Base-by-base conservation (phyloP, 2,329 filamentous ascomycete genomes). In the Fusarium subtropicale region DNA sequence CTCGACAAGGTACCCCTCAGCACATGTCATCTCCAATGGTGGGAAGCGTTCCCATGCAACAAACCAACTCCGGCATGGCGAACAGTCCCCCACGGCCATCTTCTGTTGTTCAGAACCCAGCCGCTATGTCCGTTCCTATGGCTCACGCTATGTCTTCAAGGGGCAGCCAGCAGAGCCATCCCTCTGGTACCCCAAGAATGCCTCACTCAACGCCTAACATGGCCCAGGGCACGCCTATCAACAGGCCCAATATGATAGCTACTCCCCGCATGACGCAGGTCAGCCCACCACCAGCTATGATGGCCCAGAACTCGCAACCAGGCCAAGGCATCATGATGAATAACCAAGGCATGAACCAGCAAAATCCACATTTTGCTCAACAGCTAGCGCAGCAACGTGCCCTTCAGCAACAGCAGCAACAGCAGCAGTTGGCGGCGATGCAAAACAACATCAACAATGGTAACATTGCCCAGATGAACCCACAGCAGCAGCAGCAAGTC, bases 11-110 rank as follows among this genome's bases (percentile, higher is more conserved):
- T 24, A 91, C 88, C 2, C 89, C 89, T 15, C 87, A 89, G 58
- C 87, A 86, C 59, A 86, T 87, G 80, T 90, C 89, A 7, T 91
- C 89, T 2, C 89, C 89, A 11, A 89, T 88, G 83, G 85, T 88
- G n/a, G 83, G 83, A 44, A 85, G 85, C 36, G 86, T 86, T 28
- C 81, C 87, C 1, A 91, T 91, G 89, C 87, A 90, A 66, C 84
- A 85, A 36, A 88, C 88, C 30, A 88, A 86, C 50, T 91, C 90
- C 2, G 90, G 85, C 71, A 90, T 92, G 84, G 89, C 88, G 22
- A 88, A 84, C 53, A 92, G 90, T 73, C 91, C 91, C 28, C 83
- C 88, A 20, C 84, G 90, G 45, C 89, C 91, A 18, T 81, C 89
- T 1, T 92, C 90, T 18, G 88, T 89, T 7, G 87, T 88, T 5